phyloP scores from a whole-genome alignment of 1,284 basidiomycete species.

The Fomes fomentarius region DNA sequence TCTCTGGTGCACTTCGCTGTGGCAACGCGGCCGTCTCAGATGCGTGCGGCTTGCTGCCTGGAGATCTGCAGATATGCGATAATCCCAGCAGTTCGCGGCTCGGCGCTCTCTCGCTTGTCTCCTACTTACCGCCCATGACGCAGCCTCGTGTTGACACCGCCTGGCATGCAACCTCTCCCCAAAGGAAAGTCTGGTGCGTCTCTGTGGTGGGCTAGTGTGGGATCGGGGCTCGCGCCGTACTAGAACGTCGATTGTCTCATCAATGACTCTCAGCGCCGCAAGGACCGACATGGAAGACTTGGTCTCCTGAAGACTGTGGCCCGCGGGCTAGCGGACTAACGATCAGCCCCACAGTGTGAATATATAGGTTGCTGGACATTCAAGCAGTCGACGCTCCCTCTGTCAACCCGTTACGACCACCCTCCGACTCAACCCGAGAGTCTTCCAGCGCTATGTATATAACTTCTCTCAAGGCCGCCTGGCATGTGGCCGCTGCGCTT shows the following conservation, averaged over 20 bases:
- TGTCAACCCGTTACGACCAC: background rate
- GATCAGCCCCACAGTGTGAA: background rate
- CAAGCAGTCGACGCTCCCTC: background rate
- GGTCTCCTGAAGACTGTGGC: no score
- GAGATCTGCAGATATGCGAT: no score
- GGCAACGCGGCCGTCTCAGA: no score
- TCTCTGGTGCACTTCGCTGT: no score
- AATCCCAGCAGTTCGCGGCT: no score
- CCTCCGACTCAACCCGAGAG: background rate
- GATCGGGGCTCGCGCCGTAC: background rate
- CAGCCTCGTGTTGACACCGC: no score
- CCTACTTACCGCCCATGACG: no score
- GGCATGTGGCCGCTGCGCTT: slow-evolving; percentile 6
- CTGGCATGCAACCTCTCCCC: no score
- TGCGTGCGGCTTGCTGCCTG: no score
- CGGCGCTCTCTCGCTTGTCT: no score
- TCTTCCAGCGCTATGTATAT: background rate
- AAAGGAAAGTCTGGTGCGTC: background rate
- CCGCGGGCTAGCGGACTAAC: background rate
- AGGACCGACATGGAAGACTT: background rate
- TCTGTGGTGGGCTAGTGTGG: no score
- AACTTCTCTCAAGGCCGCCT: slow-evolving; percentile 1
- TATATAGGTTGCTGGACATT: background rate
- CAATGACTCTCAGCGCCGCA: background rate
- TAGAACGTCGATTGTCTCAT: slow-evolving; percentile 1